These are phyloP conservation scores for Ogataea pilisensis DNA, from an alignment of 805 yeast genomes.

Conservation along the genomic window DNA sequence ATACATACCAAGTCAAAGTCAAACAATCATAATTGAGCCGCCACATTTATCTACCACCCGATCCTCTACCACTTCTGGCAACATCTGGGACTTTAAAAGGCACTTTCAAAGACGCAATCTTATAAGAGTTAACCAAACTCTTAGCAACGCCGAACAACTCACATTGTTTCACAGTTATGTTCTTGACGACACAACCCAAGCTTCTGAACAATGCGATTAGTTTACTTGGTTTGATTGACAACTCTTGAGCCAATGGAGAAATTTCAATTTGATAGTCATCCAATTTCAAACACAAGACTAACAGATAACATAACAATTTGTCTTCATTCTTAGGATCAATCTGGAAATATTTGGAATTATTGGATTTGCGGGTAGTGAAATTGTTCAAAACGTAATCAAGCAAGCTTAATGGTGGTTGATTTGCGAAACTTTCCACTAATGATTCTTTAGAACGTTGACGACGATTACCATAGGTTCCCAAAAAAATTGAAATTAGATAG, in stretches of 20 bases:
- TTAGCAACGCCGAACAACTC: slow-evolving; percentile 68
- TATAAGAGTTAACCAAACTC: slow-evolving; percentile 49
- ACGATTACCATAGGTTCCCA: slow-evolving; percentile 77
- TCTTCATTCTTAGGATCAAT: slow-evolving; percentile 89
- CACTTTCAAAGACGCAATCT: slow-evolving; percentile 78
- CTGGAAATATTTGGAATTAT: slow-evolving; percentile 71
- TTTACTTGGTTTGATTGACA: slow-evolving; percentile 74
- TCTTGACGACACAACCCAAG: slow-evolving; percentile 75
- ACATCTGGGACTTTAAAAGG: slow-evolving; percentile 88
- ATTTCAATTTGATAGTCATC: slow-evolving; percentile 73
- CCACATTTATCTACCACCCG: too few species aligned
- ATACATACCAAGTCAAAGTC: too few species aligned
- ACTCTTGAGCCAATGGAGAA: slow-evolving; percentile 78
- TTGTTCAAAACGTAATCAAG: slow-evolving; percentile 67
- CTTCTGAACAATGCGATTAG: slow-evolving; percentile 67
- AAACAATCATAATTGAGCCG: too few species aligned
- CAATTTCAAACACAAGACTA: slow-evolving; percentile 69
- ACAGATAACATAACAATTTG: slow-evolving; percentile 73
- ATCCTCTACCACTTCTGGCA: slow-evolving; percentile 46
- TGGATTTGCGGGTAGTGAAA: slow-evolving; percentile 58
- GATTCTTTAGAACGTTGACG: slow-evolving; percentile 56
- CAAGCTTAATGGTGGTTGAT: slow-evolving; percentile 73
- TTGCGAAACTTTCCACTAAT: slow-evolving; percentile 56
- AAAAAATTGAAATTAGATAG: slow-evolving; percentile 73
- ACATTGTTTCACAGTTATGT: slow-evolving; percentile 68